Conservation (phyloP, 2,329 filamentous ascomycete genomes). For the Clonostachys rhizophaga region DNA sequence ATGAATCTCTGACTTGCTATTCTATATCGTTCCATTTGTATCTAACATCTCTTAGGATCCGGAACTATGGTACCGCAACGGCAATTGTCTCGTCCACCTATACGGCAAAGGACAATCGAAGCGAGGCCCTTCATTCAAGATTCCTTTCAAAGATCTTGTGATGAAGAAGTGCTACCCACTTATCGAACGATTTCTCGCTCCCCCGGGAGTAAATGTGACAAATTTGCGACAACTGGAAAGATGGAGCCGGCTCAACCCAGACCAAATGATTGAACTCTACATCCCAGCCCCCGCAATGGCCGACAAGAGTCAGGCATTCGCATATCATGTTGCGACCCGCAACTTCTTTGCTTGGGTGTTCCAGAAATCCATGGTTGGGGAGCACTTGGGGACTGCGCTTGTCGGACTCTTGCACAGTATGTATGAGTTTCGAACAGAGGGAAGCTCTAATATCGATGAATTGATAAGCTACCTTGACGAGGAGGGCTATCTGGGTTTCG, state of each 20-base stretch:
- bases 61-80: slow-evolving; percentile 64
- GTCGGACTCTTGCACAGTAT: slow-evolving; percentile 62
- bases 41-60: slow-evolving; percentile 49
- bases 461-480: slow-evolving; percentile 62
- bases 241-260: slow-evolving; percentile 21
- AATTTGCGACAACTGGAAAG: slow-evolving; percentile 19
- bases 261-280: slow-evolving; percentile 52
- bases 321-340: slow-evolving; percentile 63
- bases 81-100: slow-evolving; percentile 67
- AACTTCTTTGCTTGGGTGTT: slow-evolving; percentile 74
- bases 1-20: neutral
- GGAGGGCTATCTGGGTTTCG: slow-evolving; percentile 65
- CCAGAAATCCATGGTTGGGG: slow-evolving; percentile 62
- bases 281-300: slow-evolving; percentile 58
- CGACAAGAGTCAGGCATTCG: slow-evolving; percentile 48
- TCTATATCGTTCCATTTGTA: neutral
- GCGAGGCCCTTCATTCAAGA: slow-evolving; percentile 62
- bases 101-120: slow-evolving; percentile 61
- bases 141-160: slow-evolving; percentile 55
- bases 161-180: slow-evolving; percentile 55
- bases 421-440: slow-evolving; percentile 50
- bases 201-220: slow-evolving; percentile 15
- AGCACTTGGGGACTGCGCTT: slow-evolving; percentile 59
- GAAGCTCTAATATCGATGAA: slow-evolving; percentile 51
- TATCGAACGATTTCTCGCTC: slow-evolving; percentile 44